Evolutionary conservation across 1,139 yeast species (phyloP).

Genomic region (Blastobotrys petasosporus): DNA sequence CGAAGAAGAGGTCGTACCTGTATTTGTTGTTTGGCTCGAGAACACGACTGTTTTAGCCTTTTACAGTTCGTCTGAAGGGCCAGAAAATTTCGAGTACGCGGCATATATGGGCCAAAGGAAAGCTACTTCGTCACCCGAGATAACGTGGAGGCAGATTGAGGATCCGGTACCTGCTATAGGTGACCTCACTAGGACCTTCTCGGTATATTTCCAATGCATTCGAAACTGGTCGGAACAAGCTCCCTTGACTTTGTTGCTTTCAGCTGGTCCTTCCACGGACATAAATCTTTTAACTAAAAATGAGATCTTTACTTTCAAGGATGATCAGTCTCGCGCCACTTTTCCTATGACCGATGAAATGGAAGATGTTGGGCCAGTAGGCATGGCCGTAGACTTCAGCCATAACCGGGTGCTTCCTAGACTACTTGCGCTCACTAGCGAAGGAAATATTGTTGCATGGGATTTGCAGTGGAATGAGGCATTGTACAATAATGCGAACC

Average conservation of each 20-base stretch:
- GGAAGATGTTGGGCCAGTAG: slow-evolving; percentile 67
- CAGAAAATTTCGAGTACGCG: slow-evolving; percentile 10
- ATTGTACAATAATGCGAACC: too few species aligned
- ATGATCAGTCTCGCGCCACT: slow-evolving; percentile 65
- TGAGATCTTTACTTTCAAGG: slow-evolving; percentile 41
- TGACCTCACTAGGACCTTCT: slow-evolving; percentile 43
- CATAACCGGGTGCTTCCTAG: too few species aligned
- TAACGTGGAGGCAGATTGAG: slow-evolving; percentile 32
- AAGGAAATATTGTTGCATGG: too few species aligned
- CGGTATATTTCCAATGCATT: slow-evolving; percentile 44
- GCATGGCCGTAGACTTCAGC: slow-evolving; percentile 53
- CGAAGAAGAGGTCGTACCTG: slow-evolving; percentile 16
- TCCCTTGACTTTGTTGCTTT: slow-evolving; percentile 39
- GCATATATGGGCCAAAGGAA: slow-evolving; percentile 7
- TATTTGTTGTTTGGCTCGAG: slow-evolving; percentile 3
- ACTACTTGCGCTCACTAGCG: too few species aligned
- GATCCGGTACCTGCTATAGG: slow-evolving; percentile 60
- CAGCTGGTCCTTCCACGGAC: slow-evolving; percentile 62
- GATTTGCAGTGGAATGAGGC: too few species aligned
- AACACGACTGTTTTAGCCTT: slow-evolving; percentile 1
- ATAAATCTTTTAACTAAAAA: slow-evolving; percentile 40
- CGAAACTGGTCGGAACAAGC: slow-evolving; percentile 41
- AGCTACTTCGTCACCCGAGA: slow-evolving; percentile 1
- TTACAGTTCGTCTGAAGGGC: slow-evolving; percentile 2
- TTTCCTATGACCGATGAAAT: slow-evolving; percentile 54